Percentiles rank a stretch among this genome's conserved stretches.
Evolutionary conservation across 1,284 basidiomycete species (phyloP).

Genomic region (Ceratobasidium sp.): DNA sequence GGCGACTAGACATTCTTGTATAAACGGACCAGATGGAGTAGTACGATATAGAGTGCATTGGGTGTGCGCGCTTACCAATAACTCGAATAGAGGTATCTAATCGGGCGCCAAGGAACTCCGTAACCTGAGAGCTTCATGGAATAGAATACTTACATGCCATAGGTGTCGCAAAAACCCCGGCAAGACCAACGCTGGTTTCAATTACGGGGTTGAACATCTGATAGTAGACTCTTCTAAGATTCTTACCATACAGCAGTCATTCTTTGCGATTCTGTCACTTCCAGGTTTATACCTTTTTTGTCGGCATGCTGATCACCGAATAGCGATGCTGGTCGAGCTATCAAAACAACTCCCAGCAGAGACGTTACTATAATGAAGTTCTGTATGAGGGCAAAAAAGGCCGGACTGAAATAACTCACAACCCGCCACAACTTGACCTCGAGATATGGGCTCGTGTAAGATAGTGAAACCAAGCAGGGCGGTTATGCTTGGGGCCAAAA

Average conservation of each 20-base stretch:
- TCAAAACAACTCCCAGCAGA: constrained; percentile 61
- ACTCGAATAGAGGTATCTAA: constrained; percentile 60
- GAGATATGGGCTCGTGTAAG: constrained; percentile 74
- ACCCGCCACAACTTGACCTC: constrained; percentile 65
- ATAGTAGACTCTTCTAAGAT: no score
- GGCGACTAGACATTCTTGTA: neutral
- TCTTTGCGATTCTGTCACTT: constrained; percentile 52
- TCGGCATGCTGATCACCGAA: constrained; percentile 28
- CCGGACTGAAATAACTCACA: constrained; percentile 36
- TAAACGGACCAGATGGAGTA: constrained; percentile 55
- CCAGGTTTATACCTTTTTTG: neutral
- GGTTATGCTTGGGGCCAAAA: constrained; percentile 74
- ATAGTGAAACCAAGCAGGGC: constrained; percentile 76
- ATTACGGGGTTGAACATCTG: neutral
- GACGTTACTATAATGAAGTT: constrained; percentile 54
- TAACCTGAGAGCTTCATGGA: neutral
- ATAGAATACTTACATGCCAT: constrained; percentile 45
- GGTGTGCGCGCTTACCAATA: constrained; percentile 62
- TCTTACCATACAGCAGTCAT: constrained; percentile 53
- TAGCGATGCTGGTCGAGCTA: constrained; percentile 51
- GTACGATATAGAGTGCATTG: constrained; percentile 63
- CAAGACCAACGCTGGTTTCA: constrained; percentile 50
- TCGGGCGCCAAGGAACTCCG: neutral
- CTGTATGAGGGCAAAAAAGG: neutral
- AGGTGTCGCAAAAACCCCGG: constrained; percentile 53